Conservation (phyloP, 1,139 yeast species). For the Casaregolazyma suthepensis region DNA sequence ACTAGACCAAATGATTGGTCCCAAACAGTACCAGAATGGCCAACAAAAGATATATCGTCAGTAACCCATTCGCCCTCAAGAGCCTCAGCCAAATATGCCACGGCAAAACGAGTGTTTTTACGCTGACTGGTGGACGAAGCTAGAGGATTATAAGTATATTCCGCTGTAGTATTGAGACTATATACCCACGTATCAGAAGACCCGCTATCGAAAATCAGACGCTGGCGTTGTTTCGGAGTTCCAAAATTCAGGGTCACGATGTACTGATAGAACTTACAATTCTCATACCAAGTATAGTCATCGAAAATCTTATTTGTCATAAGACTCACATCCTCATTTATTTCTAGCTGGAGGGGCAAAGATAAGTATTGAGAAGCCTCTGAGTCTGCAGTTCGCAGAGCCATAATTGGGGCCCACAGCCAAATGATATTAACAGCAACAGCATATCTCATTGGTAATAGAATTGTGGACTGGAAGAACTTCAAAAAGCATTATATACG, state of each 20-base stretch:
- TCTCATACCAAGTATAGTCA: slow-evolving; percentile 31
- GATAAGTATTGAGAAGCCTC: background rate
- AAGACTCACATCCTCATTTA: background rate
- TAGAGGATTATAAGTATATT: background rate
- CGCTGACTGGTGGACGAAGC: background rate
- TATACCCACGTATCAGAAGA: slow-evolving; percentile 62
- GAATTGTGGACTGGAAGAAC: too few species aligned
- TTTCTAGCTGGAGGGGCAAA: background rate
- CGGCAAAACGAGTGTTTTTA: background rate
- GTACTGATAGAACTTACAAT: slow-evolving; percentile 32
- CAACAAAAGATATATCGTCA: background rate
- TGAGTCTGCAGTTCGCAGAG: background rate
- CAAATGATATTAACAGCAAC: too few species aligned
- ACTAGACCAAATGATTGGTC: background rate
- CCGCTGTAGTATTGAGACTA: slow-evolving; percentile 10
- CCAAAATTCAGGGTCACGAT: slow-evolving; percentile 25
- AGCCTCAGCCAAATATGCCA: background rate
- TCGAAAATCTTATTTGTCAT: slow-evolving; percentile 13
- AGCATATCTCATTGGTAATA: background rate
- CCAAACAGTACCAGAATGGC: background rate
- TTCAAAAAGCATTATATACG: too few species aligned
- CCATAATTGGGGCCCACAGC: background rate
- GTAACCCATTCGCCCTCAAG: background rate
- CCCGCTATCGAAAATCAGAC: slow-evolving; percentile 50
- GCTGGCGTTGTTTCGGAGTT: slow-evolving; percentile 20